Conservation (phyloP, 2,329 filamentous ascomycete species). For the Stenocarpella maydis region DNA sequence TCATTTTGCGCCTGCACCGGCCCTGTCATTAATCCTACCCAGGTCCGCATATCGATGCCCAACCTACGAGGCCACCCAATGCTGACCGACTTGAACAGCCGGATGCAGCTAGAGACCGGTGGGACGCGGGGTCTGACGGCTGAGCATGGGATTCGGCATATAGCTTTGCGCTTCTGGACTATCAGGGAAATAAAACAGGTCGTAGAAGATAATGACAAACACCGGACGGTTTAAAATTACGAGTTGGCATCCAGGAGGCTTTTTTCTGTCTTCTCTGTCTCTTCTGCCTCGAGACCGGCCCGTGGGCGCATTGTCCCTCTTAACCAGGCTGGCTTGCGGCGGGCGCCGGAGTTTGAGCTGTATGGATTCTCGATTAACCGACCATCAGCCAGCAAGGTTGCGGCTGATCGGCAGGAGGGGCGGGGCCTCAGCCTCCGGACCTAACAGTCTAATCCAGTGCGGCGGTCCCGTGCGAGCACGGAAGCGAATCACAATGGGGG, state of each 20-base stretch:
- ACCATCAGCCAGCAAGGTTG: neutral
- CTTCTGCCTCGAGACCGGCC: neutral
- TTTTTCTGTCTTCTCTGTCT: too few relatives aligned
- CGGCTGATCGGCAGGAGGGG: slow-evolving; percentile 9
- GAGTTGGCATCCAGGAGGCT: too few relatives aligned
- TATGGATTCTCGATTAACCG: slow-evolving; percentile 13
- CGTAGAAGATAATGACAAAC: too few relatives aligned
- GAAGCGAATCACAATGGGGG: slow-evolving; percentile 12
- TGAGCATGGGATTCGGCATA: neutral
- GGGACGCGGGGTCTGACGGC: neutral
- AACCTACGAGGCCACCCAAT: neutral
- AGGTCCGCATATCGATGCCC: neutral
- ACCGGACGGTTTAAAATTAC: neutral
- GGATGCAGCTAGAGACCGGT: neutral
- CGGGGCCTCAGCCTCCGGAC: neutral
- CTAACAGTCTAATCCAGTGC: slow-evolving; percentile 1
- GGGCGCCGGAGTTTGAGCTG: too few relatives aligned
- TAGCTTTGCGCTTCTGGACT: too few relatives aligned
- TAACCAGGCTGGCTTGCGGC: neutral
- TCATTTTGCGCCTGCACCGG: neutral
- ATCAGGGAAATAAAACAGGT: too few relatives aligned
- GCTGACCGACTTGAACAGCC: neutral
- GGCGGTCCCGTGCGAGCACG: neutral
- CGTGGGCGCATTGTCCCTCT: neutral
- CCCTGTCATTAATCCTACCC: neutral